Base-by-base conservation (phyloP, 805 yeast species). In the Candida fluviatilis region DNA sequence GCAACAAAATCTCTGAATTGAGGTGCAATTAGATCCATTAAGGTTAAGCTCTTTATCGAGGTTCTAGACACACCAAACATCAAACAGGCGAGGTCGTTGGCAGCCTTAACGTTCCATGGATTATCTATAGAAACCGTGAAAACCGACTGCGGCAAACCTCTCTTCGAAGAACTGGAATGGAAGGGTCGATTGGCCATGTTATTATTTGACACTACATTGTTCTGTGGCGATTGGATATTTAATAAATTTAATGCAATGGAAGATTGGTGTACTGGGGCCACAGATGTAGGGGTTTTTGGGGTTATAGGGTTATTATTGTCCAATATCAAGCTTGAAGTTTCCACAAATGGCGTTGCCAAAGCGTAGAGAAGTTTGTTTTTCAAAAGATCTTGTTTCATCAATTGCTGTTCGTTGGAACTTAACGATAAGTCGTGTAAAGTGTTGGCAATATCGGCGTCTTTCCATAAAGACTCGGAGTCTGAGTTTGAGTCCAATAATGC, bases 81-180 rank as follows among this genome's bases (percentile, higher is more conserved):
- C 42, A 88, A 68, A 53, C 95, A 85, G 0, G 96, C 95, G 47
- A 89, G 67, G 60, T 90, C 97, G 55, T 91, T 90, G 12, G 95
- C 88, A 5, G 95, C 90, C 51, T 77, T 78, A 35, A 90, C 73
- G 18, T 69, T 63, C 90, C 93, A 90, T 1, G 97, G 97, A 34
- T 75, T 72, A 11, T 74, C 77, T 17, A 75, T 64, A 2, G 78
- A 79, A 35, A 95, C 85, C 0, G 96, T 87, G 56, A 90, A 82
- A 10, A 89, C 82, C 0, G 96, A 93, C 52, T 87, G 93, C 8
- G 91, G 91, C 1, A 78, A 68, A 0, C 83, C 60, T 42, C 80
- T 82, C 49, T 84, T 88, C 2, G 84, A 80, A 0, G 89, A 73
- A 43, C 80, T 63, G 26, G 82, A 56, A 64, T 86, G 86, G 58